Conservation (phyloP, 1,284 basidiomycete species). For the Rhodofomes roseus region DNA sequence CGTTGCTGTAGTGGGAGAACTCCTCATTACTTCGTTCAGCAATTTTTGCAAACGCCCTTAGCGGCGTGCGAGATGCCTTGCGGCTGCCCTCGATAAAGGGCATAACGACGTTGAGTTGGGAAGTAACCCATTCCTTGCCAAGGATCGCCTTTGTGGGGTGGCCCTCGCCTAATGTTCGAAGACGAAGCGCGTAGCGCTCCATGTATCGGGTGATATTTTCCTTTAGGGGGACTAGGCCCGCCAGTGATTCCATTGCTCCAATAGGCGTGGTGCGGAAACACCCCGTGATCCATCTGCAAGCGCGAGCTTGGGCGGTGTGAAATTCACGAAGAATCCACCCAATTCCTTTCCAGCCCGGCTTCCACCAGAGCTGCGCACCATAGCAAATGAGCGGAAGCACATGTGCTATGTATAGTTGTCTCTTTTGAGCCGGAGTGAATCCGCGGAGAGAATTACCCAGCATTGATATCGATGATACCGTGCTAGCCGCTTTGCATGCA, state of each 20-base stretch:
- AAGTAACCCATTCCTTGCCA: no score
- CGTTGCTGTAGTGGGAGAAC: neutral
- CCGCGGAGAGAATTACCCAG: no score
- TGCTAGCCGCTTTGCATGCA: no score
- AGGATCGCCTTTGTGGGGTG: no score
- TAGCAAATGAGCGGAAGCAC: slow-evolving; percentile 29
- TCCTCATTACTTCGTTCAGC: neutral
- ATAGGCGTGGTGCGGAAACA: slow-evolving; percentile 14
- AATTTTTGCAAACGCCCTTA: no score
- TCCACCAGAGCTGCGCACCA: slow-evolving; percentile 14
- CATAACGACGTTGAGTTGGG: no score
- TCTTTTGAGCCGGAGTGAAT: no score
- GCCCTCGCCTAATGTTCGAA: no score
- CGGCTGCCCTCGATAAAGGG: no score
- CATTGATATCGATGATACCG: no score
- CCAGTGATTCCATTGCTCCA: slow-evolving; percentile 11
- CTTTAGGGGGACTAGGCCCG: slow-evolving; percentile 11
- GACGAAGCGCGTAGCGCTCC: no score
- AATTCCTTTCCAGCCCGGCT: slow-evolving; percentile 7
- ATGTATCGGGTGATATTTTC: slow-evolving; percentile 8
- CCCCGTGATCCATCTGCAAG: slow-evolving; percentile 15
- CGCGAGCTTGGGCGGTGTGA: slow-evolving; percentile 8
- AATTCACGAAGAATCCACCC: slow-evolving; percentile 1
- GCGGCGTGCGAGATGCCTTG: no score
- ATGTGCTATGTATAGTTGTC: slow-evolving; percentile 30